Percentiles rank a stretch among this genome's conserved stretches.
These are phyloP conservation scores for Coniochaeta sp. DNA, from an alignment of 2,329 filamentous ascomycete species.

Conservation along the genomic window DNA sequence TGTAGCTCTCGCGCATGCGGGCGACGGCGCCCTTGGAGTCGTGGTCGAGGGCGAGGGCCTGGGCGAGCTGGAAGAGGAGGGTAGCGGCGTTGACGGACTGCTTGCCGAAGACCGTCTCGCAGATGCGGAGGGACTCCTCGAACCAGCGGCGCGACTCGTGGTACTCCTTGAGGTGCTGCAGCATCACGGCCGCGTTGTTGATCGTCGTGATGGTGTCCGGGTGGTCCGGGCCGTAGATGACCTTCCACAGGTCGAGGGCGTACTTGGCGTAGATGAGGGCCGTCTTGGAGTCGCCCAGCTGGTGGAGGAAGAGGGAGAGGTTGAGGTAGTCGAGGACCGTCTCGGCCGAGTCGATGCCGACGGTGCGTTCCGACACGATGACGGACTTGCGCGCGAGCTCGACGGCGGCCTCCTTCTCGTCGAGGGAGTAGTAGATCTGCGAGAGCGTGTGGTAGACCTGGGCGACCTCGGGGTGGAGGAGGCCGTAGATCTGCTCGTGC, in stretches of 20 bases:
- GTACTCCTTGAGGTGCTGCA: conserved; percentile 91
- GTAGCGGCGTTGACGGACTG: conserved; percentile 90
- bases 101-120: conserved; percentile 82
- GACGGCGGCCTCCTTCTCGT: conserved; percentile 92
- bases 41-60: conserved; percentile 90
- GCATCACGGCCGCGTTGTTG: conserved; percentile 98
- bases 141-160: conserved; percentile 96
- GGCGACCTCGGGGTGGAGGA: conserved; percentile 92
- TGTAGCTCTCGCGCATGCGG: conserved; percentile 94
- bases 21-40: conserved; percentile 87
- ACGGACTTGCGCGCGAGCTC: conserved; percentile 95
- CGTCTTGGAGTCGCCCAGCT: conserved; percentile 78
- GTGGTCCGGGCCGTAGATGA: conserved; percentile 89
- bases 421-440: conserved; percentile 94
- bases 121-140: conserved; percentile 82
- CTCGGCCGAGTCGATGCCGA: conserved; percentile 89
- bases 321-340: conserved; percentile 95
- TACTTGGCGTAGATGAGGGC: conserved; percentile 89
- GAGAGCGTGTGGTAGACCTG: conserved; percentile 92
- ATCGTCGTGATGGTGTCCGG: conserved; percentile 97
- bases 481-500: conserved; percentile 97
- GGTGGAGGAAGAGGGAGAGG: conserved; percentile 88
- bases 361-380: conserved; percentile 88
- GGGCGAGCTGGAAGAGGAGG: conserved; percentile 92
- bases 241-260: conserved; percentile 90